These are phyloP conservation scores for Thraustochytrium sp. DNA, from an alignment of 352 stramenopile genomes.

Conservation along the genomic window DNA sequence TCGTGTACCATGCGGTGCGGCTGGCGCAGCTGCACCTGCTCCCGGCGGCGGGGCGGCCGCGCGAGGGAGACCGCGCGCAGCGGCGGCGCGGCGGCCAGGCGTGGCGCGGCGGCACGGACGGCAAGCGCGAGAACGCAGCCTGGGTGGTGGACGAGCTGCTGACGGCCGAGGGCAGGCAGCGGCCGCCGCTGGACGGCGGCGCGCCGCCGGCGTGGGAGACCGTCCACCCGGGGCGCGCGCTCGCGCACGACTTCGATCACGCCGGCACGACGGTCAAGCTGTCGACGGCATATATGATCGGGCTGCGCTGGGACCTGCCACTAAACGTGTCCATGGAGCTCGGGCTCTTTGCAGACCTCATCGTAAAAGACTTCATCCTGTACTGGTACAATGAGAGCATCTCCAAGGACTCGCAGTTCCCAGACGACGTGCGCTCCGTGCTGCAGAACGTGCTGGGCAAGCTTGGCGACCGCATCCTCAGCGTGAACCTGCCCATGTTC, in stretches of 20 bases:
- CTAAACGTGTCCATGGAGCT: conserved; percentile 27
- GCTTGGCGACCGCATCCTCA: conserved; percentile 18
- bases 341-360: conserved; percentile 26
- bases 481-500: conserved; percentile 37
- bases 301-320: conserved; percentile 27
- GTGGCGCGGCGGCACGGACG: background rate
- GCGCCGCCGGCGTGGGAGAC: conserved; percentile 6
- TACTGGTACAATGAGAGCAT: conserved; percentile 40
- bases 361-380: conserved; percentile 35
- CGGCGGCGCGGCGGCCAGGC: no score
- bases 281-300: conserved; percentile 16
- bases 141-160: conserved; percentile 17
- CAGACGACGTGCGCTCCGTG: conserved; percentile 34
- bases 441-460: conserved; percentile 26
- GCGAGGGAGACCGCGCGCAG: background rate
- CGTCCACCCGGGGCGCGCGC: background rate
- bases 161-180: background rate
- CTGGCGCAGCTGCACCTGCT: background rate
- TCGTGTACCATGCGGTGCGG: background rate
- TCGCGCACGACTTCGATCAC: conserved; percentile 14
- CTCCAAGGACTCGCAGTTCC: conserved; percentile 21
- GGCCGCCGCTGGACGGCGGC: background rate
- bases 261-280: conserved; percentile 14
- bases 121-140: background rate
- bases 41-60: no score